phyloP scores from a whole-genome alignment of 2,329 filamentous ascomycete species.

The Drechslerella dactyloides region DNA sequence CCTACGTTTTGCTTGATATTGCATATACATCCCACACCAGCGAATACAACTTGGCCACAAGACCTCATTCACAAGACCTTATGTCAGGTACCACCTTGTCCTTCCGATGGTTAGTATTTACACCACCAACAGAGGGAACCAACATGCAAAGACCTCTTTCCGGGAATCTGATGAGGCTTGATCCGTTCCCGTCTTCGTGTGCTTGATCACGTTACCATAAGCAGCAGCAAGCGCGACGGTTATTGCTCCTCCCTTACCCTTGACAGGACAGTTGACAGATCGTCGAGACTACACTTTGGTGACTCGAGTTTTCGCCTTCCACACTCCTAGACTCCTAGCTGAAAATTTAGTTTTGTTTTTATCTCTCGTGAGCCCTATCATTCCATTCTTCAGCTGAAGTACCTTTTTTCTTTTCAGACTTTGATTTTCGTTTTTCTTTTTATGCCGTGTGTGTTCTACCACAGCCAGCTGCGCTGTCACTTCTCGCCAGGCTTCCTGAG shows the following conservation, averaged over 20 bases:
- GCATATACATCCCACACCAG: constrained; percentile 50
- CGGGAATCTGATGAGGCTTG: constrained; percentile 29
- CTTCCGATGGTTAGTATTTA: constrained; percentile 44
- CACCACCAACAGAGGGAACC: constrained; percentile 15
- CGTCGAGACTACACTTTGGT: not conserved
- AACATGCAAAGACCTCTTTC: constrained; percentile 30
- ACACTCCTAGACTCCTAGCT: too few species aligned
- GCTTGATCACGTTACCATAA: constrained; percentile 37
- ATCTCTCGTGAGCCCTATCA: constrained; percentile 47
- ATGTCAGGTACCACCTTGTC: constrained; percentile 47
- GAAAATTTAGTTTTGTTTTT: constrained; percentile 14
- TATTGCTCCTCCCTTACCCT: constrained; percentile 13
- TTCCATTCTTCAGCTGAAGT: constrained; percentile 33
- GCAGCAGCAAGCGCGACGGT: constrained; percentile 36
- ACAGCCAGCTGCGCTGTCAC: constrained; percentile 46
- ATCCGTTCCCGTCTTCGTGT: constrained; percentile 42
- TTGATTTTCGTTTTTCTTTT: constrained; percentile 44
- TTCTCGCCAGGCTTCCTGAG: constrained; percentile 39
- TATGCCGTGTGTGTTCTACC: constrained; percentile 30
- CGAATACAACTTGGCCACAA: constrained; percentile 50
- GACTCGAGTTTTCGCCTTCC: constrained; percentile 6
- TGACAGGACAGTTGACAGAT: not conserved
- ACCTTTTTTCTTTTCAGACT: constrained; percentile 43
- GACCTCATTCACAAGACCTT: constrained; percentile 51
- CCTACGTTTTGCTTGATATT: constrained; percentile 45